Base-by-base conservation (phyloP, 768 basidiomycete genomes). In the Suillus lakei region DNA sequence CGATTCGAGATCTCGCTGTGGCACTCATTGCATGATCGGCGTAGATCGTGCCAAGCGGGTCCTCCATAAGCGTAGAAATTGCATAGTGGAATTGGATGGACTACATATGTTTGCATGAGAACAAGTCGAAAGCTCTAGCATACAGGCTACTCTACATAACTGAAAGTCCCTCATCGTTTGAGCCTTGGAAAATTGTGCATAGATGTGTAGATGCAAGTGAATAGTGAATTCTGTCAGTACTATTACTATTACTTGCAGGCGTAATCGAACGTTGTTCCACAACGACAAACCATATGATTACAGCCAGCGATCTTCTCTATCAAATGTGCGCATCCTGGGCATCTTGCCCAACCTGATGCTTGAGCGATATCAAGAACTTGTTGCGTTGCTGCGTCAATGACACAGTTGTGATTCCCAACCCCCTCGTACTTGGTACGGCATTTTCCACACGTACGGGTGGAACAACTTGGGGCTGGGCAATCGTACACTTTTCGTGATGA, bases 401-500 rank as follows among this genome's bases (percentile, higher is more conserved):
- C 56, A 18, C 56, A 59, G 26, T 59, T 59, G 9, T 59, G 56
- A 28, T 59, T 59, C 9, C 56, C 56, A 39, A 59, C 56, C 26
- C 56, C 56, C 18, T 59, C 56, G 26, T 59, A 59, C 56, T 63
- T 63, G 12, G 62, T 61, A 23, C 60, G 55, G 56, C 62, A 63
- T 41, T 60, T 59, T 23, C 62, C 56, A 41, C 62, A 63, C 39
- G 62, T 63, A 36, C 62, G 62, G 62, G 62, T 63, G 21, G 56
- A 41, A 41, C 62, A 63, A n/a, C 62, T 60, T 4, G 62, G 62
- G n/a, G 55, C 55, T 60, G 32, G 32, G n/a, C 62, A 63, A n/a
- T 41, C 39, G 39, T 61, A 61, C 39, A 60, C 55, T 23, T 63
- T 59, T 16, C 55, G 39, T 79, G 82, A 78, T 30, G 36, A 41